Conservation (phyloP, 257 asterid genomes). For the Solanum bukasovii region DNA sequence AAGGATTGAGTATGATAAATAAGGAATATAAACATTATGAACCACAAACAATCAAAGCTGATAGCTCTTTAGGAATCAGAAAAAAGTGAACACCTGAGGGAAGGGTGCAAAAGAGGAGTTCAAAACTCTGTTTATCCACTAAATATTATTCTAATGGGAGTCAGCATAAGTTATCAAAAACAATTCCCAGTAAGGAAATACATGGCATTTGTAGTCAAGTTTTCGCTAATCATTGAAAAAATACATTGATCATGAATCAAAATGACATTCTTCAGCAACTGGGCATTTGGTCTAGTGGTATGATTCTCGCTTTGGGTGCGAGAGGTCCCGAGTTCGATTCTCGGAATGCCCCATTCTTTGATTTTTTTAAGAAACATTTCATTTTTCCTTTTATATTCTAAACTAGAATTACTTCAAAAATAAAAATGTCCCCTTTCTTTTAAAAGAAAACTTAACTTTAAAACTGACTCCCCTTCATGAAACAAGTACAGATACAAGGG, state of each 20-base stretch:
- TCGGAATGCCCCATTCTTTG: conserved; percentile 59
- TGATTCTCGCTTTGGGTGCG: conserved; percentile 86
- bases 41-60: not conserved
- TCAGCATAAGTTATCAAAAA: not conserved
- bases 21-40: not conserved
- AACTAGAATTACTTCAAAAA: not conserved
- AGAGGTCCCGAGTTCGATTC: conserved; percentile 72
- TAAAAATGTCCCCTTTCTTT: not conserved
- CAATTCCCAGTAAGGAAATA: not conserved
- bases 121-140: not conserved
- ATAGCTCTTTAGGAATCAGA: not conserved
- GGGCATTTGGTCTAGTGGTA: conserved; percentile 93
- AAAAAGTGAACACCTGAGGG: not conserved
- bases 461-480: not conserved
- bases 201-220: not conserved
- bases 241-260: not conserved
- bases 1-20: not conserved
- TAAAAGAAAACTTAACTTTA: not conserved
- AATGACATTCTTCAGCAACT: not conserved
- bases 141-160: not conserved
- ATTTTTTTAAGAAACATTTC: not conserved
- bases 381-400: not conserved
- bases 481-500: not conserved
- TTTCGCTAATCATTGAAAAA: not conserved
- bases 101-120: not conserved